Evolutionary conservation across 129 eudicot species (phyloP).

Genomic region (Tanacetum coccineum): DNA sequence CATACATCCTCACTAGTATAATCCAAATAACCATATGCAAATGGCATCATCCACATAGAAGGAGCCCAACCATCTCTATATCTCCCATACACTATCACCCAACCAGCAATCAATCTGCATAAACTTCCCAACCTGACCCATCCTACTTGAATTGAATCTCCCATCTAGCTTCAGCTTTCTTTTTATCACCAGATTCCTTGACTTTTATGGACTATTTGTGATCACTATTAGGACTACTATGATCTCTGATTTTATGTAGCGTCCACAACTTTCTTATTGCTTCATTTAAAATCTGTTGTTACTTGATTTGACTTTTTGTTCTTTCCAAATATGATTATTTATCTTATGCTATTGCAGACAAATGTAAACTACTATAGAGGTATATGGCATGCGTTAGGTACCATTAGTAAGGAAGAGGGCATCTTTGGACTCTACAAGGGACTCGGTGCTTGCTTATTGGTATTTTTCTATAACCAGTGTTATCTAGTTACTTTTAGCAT

Average conservation of each 20-base stretch:
- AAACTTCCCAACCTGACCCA: too few relatives aligned
- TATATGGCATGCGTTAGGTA: slow-evolving; percentile 70
- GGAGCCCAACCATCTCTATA: too few relatives aligned
- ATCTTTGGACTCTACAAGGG: slow-evolving; percentile 82
- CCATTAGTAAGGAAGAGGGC: slow-evolving; percentile 84
- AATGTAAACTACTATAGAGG: slow-evolving; percentile 78
- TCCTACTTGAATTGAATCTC: too few relatives aligned
- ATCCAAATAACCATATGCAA: too few relatives aligned
- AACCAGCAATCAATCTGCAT: too few relatives aligned
- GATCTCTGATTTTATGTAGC: background rate
- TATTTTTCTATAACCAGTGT: slow-evolving; percentile 27
- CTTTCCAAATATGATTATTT: background rate
- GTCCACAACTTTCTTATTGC: background rate
- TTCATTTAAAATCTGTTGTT: background rate
- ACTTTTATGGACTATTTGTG: too few relatives aligned
- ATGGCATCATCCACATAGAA: too few relatives aligned
- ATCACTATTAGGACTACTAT: background rate
- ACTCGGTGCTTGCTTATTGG: slow-evolving; percentile 89
- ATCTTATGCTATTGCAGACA: slow-evolving; percentile 48
- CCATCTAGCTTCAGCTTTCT: too few relatives aligned
- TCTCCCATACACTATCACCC: too few relatives aligned
- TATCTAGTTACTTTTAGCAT: background rate
- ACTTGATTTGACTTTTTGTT: slow-evolving; percentile 12
- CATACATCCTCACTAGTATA: too few relatives aligned
- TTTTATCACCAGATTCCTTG: too few relatives aligned